Base-by-base conservation (phyloP, 257 asterid genomes). In the Misopates orontium region DNA sequence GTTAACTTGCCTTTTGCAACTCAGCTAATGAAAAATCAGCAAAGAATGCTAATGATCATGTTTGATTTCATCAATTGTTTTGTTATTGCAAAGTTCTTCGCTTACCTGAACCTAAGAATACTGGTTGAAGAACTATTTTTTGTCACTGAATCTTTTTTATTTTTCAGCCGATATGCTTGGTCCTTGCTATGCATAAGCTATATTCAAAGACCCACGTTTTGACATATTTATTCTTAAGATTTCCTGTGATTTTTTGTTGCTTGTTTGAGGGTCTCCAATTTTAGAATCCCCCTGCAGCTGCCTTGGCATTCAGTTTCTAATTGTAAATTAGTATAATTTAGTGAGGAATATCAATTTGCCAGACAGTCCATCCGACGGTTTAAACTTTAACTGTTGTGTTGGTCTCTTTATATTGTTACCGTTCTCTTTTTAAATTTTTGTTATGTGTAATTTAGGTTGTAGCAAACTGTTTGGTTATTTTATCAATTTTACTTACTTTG, bases 111-210 rank as follows among this genome's bases (percentile, higher is more conserved):
- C 28, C 24, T 39, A 19, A 41, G 20, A 18, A 57, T 8, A 41
- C 45, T 53, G n/a, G 67, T 44, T 21, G 18, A 69, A 32, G 20
- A 24, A 50, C 31, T 49, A 6, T 8, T 49, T 20, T 18, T 19
- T 42, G 22, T 49, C 55, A 20, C 47, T 8, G 17, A 36, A 23
- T 56, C 23, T 55, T 41, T 8, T 25, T 25, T 41, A 8, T 28
- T 55, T 53, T 17, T 69, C 18, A 64, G 67, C 56, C 24, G 25
- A 70, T 45, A 15, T 40, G 10, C 17, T 63, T 39, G 54, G 55
- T 63, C 44, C 75, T 58, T 69, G 21, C 22, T 68, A 36, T 56
- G 14, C 50, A 55, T 15, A 17, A 48, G n/a, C 56, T 47, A 56
- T 20, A 21, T 60, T 18, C 8, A 49, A 44, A 31, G 52, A 65